Conservation (phyloP, 345 rosid species). For the Salix exigua region DNA sequence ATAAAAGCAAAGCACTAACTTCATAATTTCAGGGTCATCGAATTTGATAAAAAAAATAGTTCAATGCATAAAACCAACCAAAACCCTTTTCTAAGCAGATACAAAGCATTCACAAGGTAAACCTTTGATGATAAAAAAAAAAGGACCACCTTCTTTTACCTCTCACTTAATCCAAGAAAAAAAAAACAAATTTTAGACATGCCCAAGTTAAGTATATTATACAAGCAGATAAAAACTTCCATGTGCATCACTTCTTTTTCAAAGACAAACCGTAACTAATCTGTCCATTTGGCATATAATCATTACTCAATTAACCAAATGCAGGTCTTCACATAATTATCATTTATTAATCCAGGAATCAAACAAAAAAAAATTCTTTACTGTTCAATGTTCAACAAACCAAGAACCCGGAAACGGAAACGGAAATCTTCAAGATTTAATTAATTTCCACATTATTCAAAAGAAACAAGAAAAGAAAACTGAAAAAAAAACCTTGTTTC, state of each 20-base stretch:
- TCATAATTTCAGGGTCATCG: background rate
- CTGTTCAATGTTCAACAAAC: background rate
- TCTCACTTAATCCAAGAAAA: background rate
- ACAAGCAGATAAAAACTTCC: conserved; percentile 2
- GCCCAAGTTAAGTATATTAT: conserved; percentile 23
- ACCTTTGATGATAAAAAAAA: background rate
- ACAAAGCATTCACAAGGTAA: background rate
- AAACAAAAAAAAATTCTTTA: background rate
- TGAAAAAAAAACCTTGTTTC: background rate
- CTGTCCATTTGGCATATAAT: conserved; percentile 10
- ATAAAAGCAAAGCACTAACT: background rate
- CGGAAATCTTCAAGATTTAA: background rate
- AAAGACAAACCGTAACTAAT: background rate
- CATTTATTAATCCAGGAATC: background rate
- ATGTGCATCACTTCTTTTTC: conserved; percentile 13
- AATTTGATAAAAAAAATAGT: background rate
- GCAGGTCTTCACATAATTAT: background rate
- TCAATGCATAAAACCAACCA: background rate
- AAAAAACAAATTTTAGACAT: conserved; percentile 5
- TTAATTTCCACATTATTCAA: background rate
- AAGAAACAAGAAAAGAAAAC: background rate
- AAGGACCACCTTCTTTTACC: background rate
- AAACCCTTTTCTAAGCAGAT: background rate
- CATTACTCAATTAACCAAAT: background rate
- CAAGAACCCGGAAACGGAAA: background rate